Evolutionary conservation across 23 red algal genomes (phyloP).

Genomic region (Pyropia yezoensis): DNA sequence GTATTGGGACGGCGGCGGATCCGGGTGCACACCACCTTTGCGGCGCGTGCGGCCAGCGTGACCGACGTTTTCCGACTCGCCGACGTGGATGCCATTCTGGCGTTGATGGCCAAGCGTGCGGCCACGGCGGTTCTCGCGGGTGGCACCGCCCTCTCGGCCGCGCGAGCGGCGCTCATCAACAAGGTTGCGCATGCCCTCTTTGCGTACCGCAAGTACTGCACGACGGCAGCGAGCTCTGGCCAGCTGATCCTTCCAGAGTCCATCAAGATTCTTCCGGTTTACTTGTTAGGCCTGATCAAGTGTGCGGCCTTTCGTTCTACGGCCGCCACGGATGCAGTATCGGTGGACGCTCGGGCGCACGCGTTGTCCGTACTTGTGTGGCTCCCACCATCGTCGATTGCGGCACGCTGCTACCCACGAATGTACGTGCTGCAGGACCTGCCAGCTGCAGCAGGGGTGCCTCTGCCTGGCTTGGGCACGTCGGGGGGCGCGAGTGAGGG

Average conservation of each 20-base stretch:
- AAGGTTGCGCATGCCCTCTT: conserved; percentile 57
- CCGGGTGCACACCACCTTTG: conserved; percentile 87
- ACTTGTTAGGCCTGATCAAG: conserved; percentile 81
- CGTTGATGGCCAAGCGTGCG: conserved; percentile 56
- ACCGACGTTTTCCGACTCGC: conserved; percentile 68
- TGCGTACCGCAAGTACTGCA: conserved; percentile 90
- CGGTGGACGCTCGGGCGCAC: conserved; percentile 48
- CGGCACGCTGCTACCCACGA: conserved; percentile 59
- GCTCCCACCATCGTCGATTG: conserved; percentile 15
- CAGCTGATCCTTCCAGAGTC: conserved; percentile 93
- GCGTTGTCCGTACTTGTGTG: conserved; percentile 35
- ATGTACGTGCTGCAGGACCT: conserved; percentile 63
- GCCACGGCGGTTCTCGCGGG: conserved; percentile 56
- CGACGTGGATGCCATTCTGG: conserved; percentile 54
- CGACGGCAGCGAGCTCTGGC: conserved; percentile 40
- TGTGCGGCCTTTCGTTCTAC: conserved; percentile 69
- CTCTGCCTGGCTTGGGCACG: conserved; percentile 22
- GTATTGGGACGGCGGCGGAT: conserved; percentile 60
- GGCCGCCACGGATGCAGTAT: conserved; percentile 30
- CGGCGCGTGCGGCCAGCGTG: conserved; percentile 55
- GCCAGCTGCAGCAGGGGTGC: conserved; percentile 42
- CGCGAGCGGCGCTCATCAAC: conserved; percentile 64
- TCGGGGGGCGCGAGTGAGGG: conserved; percentile 7
- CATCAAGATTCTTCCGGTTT: conserved; percentile 74
- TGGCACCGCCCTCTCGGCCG: conserved; percentile 50